Evolutionary conservation across 2,329 filamentous ascomycete genomes (phyloP).

Genomic region (Neodidymelliopsis sp.): DNA sequence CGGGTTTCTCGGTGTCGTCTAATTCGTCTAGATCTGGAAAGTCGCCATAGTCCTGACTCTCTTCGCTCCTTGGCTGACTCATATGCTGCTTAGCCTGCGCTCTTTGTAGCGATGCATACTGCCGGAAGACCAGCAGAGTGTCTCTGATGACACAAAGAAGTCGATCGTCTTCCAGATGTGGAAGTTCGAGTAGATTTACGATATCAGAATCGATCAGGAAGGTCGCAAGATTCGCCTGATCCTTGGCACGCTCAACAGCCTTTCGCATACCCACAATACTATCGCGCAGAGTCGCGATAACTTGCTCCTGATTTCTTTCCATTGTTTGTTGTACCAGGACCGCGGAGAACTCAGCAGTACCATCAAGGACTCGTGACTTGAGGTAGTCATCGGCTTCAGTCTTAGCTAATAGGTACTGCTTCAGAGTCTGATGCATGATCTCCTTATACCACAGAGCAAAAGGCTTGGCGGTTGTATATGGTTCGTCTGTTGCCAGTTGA

Average conservation of each 20-base stretch:
- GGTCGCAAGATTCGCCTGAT: constrained; percentile 50
- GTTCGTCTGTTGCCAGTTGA: constrained; percentile 62
- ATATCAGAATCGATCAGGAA: constrained; percentile 56
- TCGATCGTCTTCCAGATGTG: constrained; percentile 57
- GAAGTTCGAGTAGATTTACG: constrained; percentile 59
- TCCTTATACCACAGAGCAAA: constrained; percentile 64
- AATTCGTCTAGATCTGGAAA: constrained; percentile 62
- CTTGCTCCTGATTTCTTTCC: constrained; percentile 63
- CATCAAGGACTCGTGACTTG: constrained; percentile 46
- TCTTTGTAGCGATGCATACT: constrained; percentile 44
- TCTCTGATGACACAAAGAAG: constrained; percentile 58
- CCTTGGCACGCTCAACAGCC: constrained; percentile 54
- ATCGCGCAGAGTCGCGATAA: constrained; percentile 62
- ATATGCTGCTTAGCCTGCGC: constrained; percentile 24
- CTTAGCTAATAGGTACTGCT: constrained; percentile 63
- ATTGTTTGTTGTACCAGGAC: constrained; percentile 61
- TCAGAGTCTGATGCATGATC: constrained; percentile 60
- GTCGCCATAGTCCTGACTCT: constrained; percentile 71
- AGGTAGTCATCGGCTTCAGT: constrained; percentile 65
- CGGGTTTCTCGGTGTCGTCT: constrained; percentile 37
- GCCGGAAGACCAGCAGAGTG: constrained; percentile 56
- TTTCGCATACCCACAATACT: constrained; percentile 60
- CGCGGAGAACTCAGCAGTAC: constrained; percentile 52
- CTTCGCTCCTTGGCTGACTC: constrained; percentile 57
- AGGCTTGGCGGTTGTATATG: constrained; percentile 52